These are phyloP conservation scores for Didymella pinodella DNA, from an alignment of 2,329 filamentous ascomycete species.

Conservation along the genomic window DNA sequence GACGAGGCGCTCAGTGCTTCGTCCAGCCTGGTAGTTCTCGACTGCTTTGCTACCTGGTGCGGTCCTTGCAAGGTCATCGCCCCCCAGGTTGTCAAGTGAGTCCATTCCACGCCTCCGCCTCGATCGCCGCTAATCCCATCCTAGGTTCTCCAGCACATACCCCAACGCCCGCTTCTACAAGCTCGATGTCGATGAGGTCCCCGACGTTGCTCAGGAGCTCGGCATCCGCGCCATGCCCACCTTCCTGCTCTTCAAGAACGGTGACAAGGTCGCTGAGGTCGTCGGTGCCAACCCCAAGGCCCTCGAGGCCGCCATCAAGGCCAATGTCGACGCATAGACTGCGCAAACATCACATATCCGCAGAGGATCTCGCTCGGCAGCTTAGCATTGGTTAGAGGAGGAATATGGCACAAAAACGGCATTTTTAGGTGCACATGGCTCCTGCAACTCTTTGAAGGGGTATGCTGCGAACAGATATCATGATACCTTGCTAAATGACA, in stretches of 20 bases:
- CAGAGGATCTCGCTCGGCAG: constrained; percentile 19
- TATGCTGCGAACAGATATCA: constrained; percentile 23
- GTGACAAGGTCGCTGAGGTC: constrained; percentile 74
- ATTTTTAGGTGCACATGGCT: constrained; percentile 19
- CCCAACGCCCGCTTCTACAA: constrained; percentile 78
- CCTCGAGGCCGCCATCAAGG: constrained; percentile 64
- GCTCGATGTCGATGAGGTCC: constrained; percentile 86
- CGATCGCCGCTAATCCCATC: constrained; percentile 13
- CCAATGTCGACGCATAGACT: constrained; percentile 37
- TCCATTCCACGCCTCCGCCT: constrained; percentile 2
- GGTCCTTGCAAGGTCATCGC: constrained; percentile 93
- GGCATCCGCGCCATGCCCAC: constrained; percentile 91
- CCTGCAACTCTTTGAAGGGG: constrained; percentile 8
- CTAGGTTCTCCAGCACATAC: constrained; percentile 67
- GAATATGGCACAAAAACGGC: constrained; percentile 9
- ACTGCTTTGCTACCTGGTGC: constrained; percentile 92
- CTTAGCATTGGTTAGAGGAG: constrained; percentile 20
- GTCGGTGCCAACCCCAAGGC: constrained; percentile 81
- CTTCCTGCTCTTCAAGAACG: constrained; percentile 84
- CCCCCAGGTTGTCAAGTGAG: constrained; percentile 73
- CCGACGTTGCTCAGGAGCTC: constrained; percentile 77
- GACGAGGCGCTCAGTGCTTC: constrained; percentile 60
- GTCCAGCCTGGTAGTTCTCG: constrained; percentile 75
- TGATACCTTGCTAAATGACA: constrained; percentile 32
- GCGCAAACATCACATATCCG: constrained; percentile 9